These are phyloP conservation scores for Lojkania enalia DNA, from an alignment of 2,329 filamentous ascomycete species.

Conservation along the genomic window DNA sequence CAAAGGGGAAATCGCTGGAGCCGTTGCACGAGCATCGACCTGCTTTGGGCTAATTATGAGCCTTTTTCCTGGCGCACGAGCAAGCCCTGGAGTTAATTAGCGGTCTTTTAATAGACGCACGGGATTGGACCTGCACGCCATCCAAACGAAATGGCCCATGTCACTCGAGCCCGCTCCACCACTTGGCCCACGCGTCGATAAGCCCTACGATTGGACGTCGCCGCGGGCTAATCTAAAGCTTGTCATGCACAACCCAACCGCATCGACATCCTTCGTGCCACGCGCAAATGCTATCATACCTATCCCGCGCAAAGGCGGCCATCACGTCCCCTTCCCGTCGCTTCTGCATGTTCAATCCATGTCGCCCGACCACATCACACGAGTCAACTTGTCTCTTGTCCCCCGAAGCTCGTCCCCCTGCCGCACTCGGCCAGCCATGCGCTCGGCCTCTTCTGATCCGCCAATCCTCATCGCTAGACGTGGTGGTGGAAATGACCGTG, in stretches of 20 bases:
- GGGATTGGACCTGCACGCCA: constrained; percentile 25
- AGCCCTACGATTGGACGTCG: constrained; percentile 31
- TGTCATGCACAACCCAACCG: constrained; percentile 41
- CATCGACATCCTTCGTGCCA: constrained; percentile 32
- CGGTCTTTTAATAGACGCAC: constrained; percentile 35
- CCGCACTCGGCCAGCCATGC: constrained; percentile 33
- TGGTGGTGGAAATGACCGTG: constrained; percentile 41
- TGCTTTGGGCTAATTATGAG: constrained; percentile 36
- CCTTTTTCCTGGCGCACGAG: constrained; percentile 16
- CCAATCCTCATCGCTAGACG: constrained; percentile 26
- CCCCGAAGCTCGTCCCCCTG: constrained; percentile 34
- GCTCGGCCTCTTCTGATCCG: constrained; percentile 26
- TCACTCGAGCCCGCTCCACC: constrained; percentile 23
- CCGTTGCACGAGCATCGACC: constrained; percentile 12
- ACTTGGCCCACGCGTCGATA: constrained; percentile 14
- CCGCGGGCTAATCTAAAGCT: constrained; percentile 36
- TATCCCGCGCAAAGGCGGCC: constrained; percentile 29
- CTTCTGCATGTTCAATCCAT: constrained; percentile 38
- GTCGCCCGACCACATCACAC: constrained; percentile 33
- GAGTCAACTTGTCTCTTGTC: constrained; percentile 23
- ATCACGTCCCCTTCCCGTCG: constrained; percentile 30
- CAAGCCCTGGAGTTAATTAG: constrained; percentile 31
- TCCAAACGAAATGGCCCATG: constrained; percentile 27
- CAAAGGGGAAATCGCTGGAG: constrained; percentile 24
- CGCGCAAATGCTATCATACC: constrained; percentile 30